phyloP scores from a whole-genome alignment of 495 filamentous ascomycete genomes.

The Gamarada debralockiae region DNA sequence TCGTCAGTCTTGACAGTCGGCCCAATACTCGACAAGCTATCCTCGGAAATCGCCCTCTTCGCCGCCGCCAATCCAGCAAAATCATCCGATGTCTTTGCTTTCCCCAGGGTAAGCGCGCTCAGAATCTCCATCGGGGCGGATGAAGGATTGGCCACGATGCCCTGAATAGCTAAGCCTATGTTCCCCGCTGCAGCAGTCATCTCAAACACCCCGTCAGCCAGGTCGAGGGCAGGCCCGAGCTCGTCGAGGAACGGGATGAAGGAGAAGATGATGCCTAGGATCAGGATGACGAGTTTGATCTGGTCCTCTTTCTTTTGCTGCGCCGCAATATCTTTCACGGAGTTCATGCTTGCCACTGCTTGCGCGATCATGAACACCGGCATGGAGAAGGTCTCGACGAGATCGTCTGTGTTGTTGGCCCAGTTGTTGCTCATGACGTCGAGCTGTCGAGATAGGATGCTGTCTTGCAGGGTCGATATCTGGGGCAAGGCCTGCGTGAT shows the following conservation, averaged over 20 bases:
- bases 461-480: conserved; percentile 9
- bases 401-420: conserved; percentile 10
- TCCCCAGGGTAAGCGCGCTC: conserved; percentile 8
- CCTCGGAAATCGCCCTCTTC: neutral
- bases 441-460: conserved; percentile 9
- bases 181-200: conserved; percentile 17
- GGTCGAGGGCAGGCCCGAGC: conserved; percentile 2
- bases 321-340: conserved; percentile 19
- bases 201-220: conserved; percentile 9
- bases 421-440: conserved; percentile 6
- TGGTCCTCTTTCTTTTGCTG: conserved; percentile 15
- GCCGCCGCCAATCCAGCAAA: conserved; percentile 8
- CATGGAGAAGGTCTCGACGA: conserved; percentile 14
- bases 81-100: neutral
- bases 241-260: conserved; percentile 22
- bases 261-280: conserved; percentile 16
- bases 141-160: conserved; percentile 17
- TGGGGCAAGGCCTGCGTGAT: conserved; percentile 7
- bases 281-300: conserved; percentile 23
- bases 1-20: neutral
- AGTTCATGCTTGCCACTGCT: conserved; percentile 16
- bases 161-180: conserved; percentile 15
- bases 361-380: conserved; percentile 23
- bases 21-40: conserved; percentile 4
- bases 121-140: conserved; percentile 21